phyloP scores from a whole-genome alignment of 2,329 filamentous ascomycete species.

The Aspergillus chevalieri region DNA sequence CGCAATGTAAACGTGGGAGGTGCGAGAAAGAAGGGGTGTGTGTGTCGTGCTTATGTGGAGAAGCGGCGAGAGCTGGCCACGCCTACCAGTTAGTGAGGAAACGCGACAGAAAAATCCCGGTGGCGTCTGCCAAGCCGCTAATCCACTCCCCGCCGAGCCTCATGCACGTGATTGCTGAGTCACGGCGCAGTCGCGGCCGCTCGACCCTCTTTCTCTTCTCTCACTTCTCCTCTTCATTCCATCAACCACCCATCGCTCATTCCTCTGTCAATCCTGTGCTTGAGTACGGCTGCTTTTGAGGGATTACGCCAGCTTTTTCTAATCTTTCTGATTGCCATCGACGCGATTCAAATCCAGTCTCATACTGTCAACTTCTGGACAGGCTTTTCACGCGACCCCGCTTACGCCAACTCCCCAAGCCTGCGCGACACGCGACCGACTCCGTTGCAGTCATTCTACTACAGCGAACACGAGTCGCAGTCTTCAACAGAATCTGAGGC shows the following conservation, averaged over 20 bases:
- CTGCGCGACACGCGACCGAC: slow-evolving; percentile 17
- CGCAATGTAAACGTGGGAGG: not conserved
- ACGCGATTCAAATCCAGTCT: not conserved
- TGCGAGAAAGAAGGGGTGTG: not conserved
- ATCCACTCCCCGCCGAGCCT: slow-evolving; percentile 11
- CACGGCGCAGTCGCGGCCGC: slow-evolving; percentile 5
- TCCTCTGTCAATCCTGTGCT: not conserved
- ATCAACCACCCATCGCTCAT: not conserved
- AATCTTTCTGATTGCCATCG: not conserved
- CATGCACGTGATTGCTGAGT: slow-evolving; percentile 15
- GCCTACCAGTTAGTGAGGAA: not conserved
- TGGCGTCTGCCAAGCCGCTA: slow-evolving; percentile 16
- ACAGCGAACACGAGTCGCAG: slow-evolving; percentile 10
- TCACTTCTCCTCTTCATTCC: slow-evolving; percentile 1
- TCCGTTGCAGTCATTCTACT: slow-evolving; percentile 12
- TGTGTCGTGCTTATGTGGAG: slow-evolving; percentile 12
- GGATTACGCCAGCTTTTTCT: not conserved
- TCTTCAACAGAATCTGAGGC: slow-evolving; percentile 10
- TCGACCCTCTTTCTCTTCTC: slow-evolving; percentile 1
- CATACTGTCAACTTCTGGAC: not conserved
- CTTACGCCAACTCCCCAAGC: slow-evolving; percentile 20
- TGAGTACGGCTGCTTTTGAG: not conserved
- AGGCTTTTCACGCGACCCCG: slow-evolving; percentile 23
- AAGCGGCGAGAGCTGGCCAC: slow-evolving; percentile 15
- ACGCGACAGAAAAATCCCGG: slow-evolving; percentile 13